Evolutionary conservation across 495 filamentous ascomycete species (phyloP), one percentile per base, ranked within the genome.

Genomic region (Staphylotrichum longicolle): DNA sequence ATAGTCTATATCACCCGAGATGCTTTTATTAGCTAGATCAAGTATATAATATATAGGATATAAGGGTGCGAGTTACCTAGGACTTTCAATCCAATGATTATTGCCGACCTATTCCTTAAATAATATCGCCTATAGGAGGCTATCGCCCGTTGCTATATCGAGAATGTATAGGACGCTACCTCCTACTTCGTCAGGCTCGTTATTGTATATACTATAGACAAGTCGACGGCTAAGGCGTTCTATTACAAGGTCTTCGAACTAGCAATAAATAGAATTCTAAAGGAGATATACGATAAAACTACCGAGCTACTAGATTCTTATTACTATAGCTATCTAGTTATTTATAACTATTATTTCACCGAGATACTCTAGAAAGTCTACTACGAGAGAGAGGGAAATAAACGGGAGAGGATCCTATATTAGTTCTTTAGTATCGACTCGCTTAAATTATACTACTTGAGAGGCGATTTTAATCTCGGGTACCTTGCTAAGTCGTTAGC

Each of bases 271-370:
- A 5, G 52, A 0, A 49, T 77, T 3, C 42, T 68, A 20, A 12
- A 53, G 1, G 33, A 59, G 0, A 65, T 78, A 20, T 53, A 47
- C 6, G 47, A 47, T 5, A 79, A 78, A 61, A 60, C 72, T 2
- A 51, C 49, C 5, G 72, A 76, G 41, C 54, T 83, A 9, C 50
- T 81, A 1, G 54, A 15, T 2, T 73, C 70, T 1, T 74, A 80
- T 47, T 53, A 69, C 7, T 64, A 59, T 2, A 64, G 67, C 0
- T 75, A 81, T 54, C 78, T 77, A 0, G 85, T 86, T 40, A 85
- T 82, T 0, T 86, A 86, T 63, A 85, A 85, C 66, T 78, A 83
- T 48, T 77, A 82, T 34, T 80, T 81, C 47, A 78, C 78, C 0
- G 78, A 85, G 20, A 78, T 57, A 7, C 63, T 85, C 1, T 75